Conservation (phyloP, 2,329 filamentous ascomycete genomes). For the Fusarium stilboides region DNA sequence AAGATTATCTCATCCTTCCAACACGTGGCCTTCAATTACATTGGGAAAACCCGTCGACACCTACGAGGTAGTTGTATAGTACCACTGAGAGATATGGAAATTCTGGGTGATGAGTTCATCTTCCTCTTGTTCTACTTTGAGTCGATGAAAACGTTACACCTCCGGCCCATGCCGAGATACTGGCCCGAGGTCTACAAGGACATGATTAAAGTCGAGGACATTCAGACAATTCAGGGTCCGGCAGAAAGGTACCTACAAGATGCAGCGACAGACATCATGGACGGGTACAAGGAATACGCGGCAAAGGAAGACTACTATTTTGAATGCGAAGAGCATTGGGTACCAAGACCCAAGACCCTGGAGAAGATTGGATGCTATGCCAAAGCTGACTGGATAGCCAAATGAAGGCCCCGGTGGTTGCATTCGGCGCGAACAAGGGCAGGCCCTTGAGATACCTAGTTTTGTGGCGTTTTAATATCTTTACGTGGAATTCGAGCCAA, state of each 20-base stretch:
- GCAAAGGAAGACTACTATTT: not conserved
- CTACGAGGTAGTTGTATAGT: not conserved
- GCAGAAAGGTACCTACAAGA: not conserved
- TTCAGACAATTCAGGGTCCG: not conserved
- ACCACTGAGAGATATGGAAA: not conserved
- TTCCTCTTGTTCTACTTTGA: constrained; percentile 5
- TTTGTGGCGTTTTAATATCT: no score
- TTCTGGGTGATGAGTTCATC: not conserved
- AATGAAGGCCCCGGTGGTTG: no score
- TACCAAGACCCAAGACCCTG: not conserved
- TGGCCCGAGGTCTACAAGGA: constrained; percentile 14
- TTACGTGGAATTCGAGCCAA: no score
- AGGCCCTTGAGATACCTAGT: no score
- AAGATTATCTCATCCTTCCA: constrained; percentile 3
- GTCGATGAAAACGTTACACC: constrained; percentile 2
- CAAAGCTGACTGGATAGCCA: no score
- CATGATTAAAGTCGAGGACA: constrained; percentile 1
- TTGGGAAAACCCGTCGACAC: not conserved
- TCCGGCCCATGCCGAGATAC: not conserved
- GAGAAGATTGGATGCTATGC: constrained; percentile 7
- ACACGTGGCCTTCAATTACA: constrained; percentile 1
- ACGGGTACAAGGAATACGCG: not conserved
- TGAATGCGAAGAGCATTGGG: constrained; percentile 10
- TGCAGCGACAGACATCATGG: not conserved
- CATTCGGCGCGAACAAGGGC: no score